These are phyloP conservation scores for Stagonosporopsis cucurbitacearum DNA, from an alignment of 2,329 filamentous ascomycete genomes.

Conservation along the genomic window DNA sequence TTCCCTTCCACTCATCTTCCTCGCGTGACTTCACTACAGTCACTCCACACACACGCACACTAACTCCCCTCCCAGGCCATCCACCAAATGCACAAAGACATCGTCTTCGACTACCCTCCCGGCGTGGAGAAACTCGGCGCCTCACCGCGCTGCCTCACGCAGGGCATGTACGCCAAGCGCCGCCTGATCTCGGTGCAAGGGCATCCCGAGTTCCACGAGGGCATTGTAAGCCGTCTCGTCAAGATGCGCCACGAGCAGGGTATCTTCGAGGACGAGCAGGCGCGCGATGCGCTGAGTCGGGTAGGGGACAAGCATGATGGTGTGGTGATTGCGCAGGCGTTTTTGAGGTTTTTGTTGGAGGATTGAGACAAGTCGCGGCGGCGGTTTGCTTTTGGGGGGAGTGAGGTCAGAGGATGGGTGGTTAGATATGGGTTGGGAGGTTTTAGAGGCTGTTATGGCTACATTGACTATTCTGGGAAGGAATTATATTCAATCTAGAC, in stretches of 20 bases:
- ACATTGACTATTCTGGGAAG: too few species aligned
- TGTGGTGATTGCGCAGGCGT: conserved; percentile 73
- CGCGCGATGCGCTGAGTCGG: conserved; percentile 70
- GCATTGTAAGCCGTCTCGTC: conserved; percentile 74
- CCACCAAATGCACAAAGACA: conserved; percentile 87
- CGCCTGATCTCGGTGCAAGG: conserved; percentile 80
- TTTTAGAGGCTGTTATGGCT: too few species aligned
- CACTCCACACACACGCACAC: too few species aligned
- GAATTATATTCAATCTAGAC: too few species aligned
- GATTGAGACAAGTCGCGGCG: conserved; percentile 30
- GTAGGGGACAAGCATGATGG: conserved; percentile 77
- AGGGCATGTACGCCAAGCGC: conserved; percentile 75
- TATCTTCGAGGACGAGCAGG: conserved; percentile 73
- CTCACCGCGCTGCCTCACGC: conserved; percentile 72
- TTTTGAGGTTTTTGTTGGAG: conserved; percentile 77
- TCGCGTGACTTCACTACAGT: too few species aligned
- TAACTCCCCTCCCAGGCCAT: conserved; percentile 62
- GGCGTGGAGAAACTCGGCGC: conserved; percentile 68
- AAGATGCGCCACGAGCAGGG: conserved; percentile 68
- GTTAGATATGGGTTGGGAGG: not conserved
- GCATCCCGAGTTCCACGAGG: conserved; percentile 80
- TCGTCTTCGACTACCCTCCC: conserved; percentile 69
- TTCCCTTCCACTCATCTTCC: not conserved
- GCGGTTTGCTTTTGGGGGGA: not conserved
- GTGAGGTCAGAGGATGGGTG: not conserved